Evolutionary conservation across 106 monocot species (phyloP), one percentile per base, ranked within the genome.

Genomic region (Allium cepa): DNA sequence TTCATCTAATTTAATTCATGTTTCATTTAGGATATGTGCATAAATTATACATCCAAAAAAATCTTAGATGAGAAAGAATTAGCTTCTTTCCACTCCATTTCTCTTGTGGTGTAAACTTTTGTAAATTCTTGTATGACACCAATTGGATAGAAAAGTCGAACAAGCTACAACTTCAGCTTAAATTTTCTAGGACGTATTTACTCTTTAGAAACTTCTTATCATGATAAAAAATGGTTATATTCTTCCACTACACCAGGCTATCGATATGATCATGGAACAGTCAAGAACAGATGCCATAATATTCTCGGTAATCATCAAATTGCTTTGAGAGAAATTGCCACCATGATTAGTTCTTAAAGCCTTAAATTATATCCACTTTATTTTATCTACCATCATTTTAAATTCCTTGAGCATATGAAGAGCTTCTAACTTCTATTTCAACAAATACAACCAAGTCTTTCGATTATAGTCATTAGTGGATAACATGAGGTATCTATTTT

Each of bases 1-100:
- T 27, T 76, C 69, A 3, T 76, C 67, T 2, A 72, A 52, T 12
- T 76, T 76, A 47, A 67, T 70, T 12, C 63, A 47, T 10, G 51
- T 50, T 3, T 11, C 26, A 1, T 53, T 17, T 2, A 4, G 48
- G 8, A 63, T 26, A 17, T 68, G 47, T 13, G 68, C 77, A 57
- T 77, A 70, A 3, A 57, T 53, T 11, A 78, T 56, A 49, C 72
- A 73, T 8, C 69, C 67, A 50, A 80, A 85, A 85, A 67, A 57
- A 14, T 53, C 56, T 4, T 74, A 3, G 26, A 78, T 57, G 4
- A 64, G 10, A 14, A 53, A 59, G 10, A 27, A 22, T 17, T 64
- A 50, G 28, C 73, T 79, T 17, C 60, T 50, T 7, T 50, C 59
- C 26, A 66, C 62, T 80, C 70, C 77, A 2, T 65, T 70, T 11